Conservation (phyloP, 2,329 filamentous ascomycete genomes). For the Venturia oleaginea region DNA sequence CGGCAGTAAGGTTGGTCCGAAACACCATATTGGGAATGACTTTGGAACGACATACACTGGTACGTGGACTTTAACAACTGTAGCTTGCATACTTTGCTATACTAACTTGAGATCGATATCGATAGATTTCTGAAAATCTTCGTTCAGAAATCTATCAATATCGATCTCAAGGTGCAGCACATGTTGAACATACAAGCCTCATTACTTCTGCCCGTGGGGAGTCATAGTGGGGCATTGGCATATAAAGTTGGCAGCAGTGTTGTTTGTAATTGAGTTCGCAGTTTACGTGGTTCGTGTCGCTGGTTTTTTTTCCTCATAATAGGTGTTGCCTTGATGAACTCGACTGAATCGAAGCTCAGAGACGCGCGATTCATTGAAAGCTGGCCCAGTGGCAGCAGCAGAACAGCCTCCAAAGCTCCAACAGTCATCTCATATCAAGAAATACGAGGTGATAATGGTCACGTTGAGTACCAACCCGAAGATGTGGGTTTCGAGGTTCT, state of each 20-base stretch:
- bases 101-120: too few species aligned
- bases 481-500: not conserved
- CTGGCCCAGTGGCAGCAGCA: not conserved
- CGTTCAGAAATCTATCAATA: too few species aligned
- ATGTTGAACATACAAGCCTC: too few species aligned
- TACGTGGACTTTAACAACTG: not conserved
- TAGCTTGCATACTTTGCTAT: too few species aligned
- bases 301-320: too few species aligned
- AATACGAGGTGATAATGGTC: not conserved
- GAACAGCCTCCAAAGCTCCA: not conserved
- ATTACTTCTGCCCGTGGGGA: too few species aligned
- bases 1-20: not conserved
- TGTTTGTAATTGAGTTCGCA: too few species aligned
- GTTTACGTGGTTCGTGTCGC: too few species aligned
- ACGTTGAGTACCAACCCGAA: not conserved
- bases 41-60: not conserved
- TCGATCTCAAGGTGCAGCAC: too few species aligned
- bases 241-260: too few species aligned
- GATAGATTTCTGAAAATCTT: too few species aligned
- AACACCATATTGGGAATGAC: not conserved
- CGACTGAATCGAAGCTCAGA: not conserved
- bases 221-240: too few species aligned
- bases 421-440: not conserved
- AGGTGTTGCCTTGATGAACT: not conserved
- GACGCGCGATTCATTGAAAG: not conserved